Evolutionary conservation across 352 stramenopile species (phyloP).

Genomic region (Pythium sp.): DNA sequence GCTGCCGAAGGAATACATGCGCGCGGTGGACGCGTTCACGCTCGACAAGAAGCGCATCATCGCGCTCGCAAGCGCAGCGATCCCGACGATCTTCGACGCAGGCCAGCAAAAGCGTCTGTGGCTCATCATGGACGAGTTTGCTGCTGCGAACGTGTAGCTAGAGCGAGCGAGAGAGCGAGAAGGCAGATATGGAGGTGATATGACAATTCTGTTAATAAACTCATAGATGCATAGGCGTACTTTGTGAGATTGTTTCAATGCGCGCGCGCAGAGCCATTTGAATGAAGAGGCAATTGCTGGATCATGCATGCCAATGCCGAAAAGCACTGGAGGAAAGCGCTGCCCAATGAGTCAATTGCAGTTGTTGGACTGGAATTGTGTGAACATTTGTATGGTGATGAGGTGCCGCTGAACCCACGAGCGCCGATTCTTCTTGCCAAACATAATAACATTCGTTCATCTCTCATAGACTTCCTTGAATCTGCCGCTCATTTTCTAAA

Average conservation of each 20-base stretch:
- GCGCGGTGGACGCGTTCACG: slow-evolving; percentile 72
- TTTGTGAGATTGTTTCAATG: neutral
- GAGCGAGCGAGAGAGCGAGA: neutral
- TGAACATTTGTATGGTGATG: neutral
- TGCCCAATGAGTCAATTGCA: too few relatives aligned
- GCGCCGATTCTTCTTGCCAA: neutral
- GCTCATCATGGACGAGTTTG: slow-evolving; percentile 23
- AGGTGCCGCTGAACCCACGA: neutral
- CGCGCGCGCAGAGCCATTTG: neutral
- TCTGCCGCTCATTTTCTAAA: neutral
- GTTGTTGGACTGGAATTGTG: neutral
- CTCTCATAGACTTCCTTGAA: neutral
- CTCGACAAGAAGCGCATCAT: slow-evolving; percentile 47
- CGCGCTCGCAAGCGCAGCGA: slow-evolving; percentile 40
- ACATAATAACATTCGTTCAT: neutral
- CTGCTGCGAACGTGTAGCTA: neutral
- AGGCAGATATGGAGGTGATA: neutral
- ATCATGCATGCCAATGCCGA: too few relatives aligned
- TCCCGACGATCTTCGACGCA: slow-evolving; percentile 63
- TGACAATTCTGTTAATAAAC: neutral
- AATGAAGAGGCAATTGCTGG: neutral
- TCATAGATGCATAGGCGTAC: neutral
- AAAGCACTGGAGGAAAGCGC: too few relatives aligned
- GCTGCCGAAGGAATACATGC: slow-evolving; percentile 84
- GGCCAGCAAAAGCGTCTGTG: slow-evolving; percentile 28